A percentile compares a stretch with the other conserved stretches of the same genome.
Evolutionary conservation across 225 moss, liverwort and hornwort species (phyloP).

Genomic region (Physcomitrellopsis africana): DNA sequence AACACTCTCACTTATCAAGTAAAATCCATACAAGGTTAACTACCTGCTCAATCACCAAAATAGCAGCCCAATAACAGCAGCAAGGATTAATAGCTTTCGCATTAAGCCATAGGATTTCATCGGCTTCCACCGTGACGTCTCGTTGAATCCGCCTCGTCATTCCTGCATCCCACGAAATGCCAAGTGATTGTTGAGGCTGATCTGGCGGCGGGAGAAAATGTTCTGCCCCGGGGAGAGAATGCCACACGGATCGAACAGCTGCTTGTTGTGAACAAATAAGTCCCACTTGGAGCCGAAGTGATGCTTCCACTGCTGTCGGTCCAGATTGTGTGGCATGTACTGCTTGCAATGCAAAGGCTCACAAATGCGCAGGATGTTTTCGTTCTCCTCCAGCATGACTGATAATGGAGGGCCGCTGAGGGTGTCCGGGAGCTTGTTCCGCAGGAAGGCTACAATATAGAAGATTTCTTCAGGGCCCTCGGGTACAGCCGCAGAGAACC

Average conservation of each 20-base stretch:
- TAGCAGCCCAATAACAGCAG: no score
- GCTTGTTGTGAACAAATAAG: slow-evolving; percentile 53
- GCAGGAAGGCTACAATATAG: slow-evolving; percentile 56
- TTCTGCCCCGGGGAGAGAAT: slow-evolving; percentile 67
- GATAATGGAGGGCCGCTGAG: slow-evolving; percentile 32
- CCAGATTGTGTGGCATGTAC: slow-evolving; percentile 47
- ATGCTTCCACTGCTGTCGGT: slow-evolving; percentile 47
- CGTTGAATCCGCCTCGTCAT: not conserved
- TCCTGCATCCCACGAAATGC: not conserved
- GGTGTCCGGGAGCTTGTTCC: slow-evolving; percentile 43
- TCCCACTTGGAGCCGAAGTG: slow-evolving; percentile 67
- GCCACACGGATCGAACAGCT: slow-evolving; percentile 49
- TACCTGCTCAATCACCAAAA: no score
- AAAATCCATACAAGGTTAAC: no score
- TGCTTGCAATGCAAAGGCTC: slow-evolving; percentile 52
- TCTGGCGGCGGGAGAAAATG: slow-evolving; percentile 45
- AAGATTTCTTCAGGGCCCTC: slow-evolving; percentile 51
- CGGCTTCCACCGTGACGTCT: no score
- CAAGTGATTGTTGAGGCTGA: slow-evolving; percentile 2
- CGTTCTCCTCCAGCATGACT: slow-evolving; percentile 48
- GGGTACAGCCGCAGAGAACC: slow-evolving; percentile 45
- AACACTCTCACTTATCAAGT: no score
- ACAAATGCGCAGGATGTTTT: slow-evolving; percentile 36
- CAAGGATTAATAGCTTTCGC: no score
- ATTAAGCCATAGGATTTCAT: no score